Evolutionary conservation across 441 rosid species (phyloP), one percentile per base, ranked within the genome.

Genomic region (Pelargonium fulgidum): DNA sequence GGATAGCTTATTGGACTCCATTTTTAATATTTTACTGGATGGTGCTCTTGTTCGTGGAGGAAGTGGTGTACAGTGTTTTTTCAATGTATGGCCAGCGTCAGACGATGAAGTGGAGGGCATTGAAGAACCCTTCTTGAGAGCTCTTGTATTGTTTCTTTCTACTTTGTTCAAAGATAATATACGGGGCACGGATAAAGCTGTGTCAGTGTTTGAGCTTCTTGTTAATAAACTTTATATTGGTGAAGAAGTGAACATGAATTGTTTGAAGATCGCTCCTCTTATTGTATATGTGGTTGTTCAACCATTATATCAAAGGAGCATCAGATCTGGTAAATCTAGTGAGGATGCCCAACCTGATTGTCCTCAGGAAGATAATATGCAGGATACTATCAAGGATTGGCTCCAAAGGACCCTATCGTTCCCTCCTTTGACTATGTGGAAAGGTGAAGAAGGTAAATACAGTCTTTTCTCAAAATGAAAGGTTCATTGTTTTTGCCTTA

Each of bases 41-140:
- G 96, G 97, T 70, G 89, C 97, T 70, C 91, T 94, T 69, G 79
- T 85, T 76, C 89, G 81, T 74, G 96, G 84, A 72, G 84, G 79
- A 81, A 75, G 71, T 75, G 76, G 71, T 61, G 36, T 50, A 41
- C 78, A 66, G 68, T 71, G 77, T 78, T 73, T 62, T 26, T 77
- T 79, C 66, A 76, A 78, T 72, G 72, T 80, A 70, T 85, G 86
- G 84, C 68, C 83, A 76, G 74, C 77, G 67, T 73, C 75, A 50
- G 84, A 71, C 65, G 81, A 82, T 76, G 84, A 77, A 69, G 68
- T 87, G 66, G 86, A 79, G 74, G 84, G 79, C 61, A 67, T 87
- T 64, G 67, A 82, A 79, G 96, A 85, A 80, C 94, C 96, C 72
- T 89, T 89, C 75, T 71, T 89, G 74, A 86, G 99, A 78, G 97